Percentiles rank a stretch among this genome's conserved stretches.
Evolutionary conservation across 441 rosid genomes (phyloP).

Genomic region (Mallotus japonicus): DNA sequence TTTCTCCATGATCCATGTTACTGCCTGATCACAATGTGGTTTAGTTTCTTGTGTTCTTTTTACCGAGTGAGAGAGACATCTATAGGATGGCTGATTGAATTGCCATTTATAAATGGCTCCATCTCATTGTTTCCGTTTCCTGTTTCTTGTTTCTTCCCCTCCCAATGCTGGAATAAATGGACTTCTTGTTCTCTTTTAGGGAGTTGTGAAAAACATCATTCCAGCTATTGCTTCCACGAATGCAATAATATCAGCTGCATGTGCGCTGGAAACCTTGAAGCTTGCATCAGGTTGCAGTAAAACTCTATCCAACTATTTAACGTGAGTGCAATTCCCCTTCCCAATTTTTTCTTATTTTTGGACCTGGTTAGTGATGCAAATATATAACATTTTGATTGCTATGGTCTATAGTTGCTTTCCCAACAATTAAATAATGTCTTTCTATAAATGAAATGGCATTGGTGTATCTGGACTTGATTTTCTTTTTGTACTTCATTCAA

Average conservation of each 20-base stretch:
- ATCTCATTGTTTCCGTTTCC: neutral
- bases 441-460: neutral
- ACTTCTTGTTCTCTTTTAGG: constrained; percentile 40
- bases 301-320: constrained; percentile 74
- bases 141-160: neutral
- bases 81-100: constrained; percentile 9
- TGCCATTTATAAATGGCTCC: constrained; percentile 6
- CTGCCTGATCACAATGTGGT: neutral
- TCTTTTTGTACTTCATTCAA: neutral
- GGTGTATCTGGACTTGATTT: neutral
- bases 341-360: constrained; percentile 10
- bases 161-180: neutral
- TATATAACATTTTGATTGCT: neutral
- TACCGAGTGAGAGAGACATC: neutral
- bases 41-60: too few species aligned
- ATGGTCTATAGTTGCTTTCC: neutral
- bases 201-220: constrained; percentile 91
- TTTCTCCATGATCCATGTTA: neutral
- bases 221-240: constrained; percentile 98
- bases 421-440: neutral
- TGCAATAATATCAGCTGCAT: constrained; percentile 87
- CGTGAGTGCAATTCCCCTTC: constrained; percentile 42
- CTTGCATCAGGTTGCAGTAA: constrained; percentile 93
- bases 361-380: neutral
- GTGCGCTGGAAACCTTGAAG: constrained; percentile 90